A percentile compares a stretch with the other conserved stretches of the same genome.
Evolutionary conservation across 768 basidiomycete species (phyloP).

Genomic region (Boletus patriciae): DNA sequence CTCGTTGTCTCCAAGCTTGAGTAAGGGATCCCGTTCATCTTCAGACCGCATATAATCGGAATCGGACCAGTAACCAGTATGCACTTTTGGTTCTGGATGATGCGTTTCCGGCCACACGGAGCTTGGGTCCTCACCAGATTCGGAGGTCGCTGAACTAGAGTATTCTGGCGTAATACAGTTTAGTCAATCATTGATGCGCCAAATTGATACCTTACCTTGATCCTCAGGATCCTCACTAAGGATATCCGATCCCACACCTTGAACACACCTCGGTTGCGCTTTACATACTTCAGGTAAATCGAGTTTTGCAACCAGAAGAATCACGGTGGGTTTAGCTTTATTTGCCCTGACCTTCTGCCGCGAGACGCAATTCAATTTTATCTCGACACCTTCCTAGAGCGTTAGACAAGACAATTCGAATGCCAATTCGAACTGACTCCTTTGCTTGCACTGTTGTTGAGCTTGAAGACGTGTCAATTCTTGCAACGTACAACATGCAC

Average conservation of each 20-base stretch:
- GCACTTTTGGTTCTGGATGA: slow-evolving; percentile 10
- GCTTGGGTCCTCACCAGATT: slow-evolving; percentile 3
- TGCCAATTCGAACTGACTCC: slow-evolving; percentile 38
- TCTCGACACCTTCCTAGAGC: slow-evolving; percentile 39
- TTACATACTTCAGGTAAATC: slow-evolving; percentile 8
- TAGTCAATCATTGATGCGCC: background rate
- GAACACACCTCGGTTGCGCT: background rate
- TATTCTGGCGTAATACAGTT: background rate
- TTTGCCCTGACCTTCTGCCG: slow-evolving; percentile 8
- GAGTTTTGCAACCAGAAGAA: slow-evolving; percentile 23
- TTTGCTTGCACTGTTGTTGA: slow-evolving; percentile 35
- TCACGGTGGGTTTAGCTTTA: slow-evolving; percentile 9
- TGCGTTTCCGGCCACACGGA: slow-evolving; percentile 16
- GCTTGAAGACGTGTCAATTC: slow-evolving; percentile 54
- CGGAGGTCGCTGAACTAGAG: slow-evolving; percentile 12
- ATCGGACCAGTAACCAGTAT: slow-evolving; percentile 25
- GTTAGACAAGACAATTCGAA: slow-evolving; percentile 6
- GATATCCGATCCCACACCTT: background rate
- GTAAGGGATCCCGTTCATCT: slow-evolving; percentile 22
- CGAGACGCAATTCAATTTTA: slow-evolving; percentile 41
- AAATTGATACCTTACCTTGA: slow-evolving; percentile 2
- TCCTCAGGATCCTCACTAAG: slow-evolving; percentile 8
- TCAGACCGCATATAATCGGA: slow-evolving; percentile 15
- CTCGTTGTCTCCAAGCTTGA: slow-evolving; percentile 11
- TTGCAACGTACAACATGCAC: slow-evolving; percentile 47